A percentile compares a stretch with the other conserved stretches of the same genome.
These are phyloP conservation scores for Trypanosoma congolense DNA, from an alignment of 208 protist species.

Conservation along the genomic window DNA sequence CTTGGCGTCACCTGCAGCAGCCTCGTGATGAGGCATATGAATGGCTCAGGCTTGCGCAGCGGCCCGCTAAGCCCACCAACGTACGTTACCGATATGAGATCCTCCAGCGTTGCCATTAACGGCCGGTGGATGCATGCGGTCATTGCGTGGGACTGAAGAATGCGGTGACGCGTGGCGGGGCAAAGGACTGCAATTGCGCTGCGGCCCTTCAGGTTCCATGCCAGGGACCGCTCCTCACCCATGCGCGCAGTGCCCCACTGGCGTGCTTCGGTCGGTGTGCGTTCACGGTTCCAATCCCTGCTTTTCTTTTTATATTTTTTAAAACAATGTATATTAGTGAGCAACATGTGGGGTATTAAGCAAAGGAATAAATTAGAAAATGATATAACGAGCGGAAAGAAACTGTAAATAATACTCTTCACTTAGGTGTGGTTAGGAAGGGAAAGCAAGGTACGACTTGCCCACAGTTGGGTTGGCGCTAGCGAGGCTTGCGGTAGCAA, in stretches of 20 bases:
- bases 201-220: conserved; percentile 69
- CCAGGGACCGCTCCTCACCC: conserved; percentile 10
- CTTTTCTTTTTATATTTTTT: too few species aligned
- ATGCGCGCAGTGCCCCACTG: not conserved
- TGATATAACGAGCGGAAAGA: too few species aligned
- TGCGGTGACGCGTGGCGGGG: conserved; percentile 44
- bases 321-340: too few species aligned
- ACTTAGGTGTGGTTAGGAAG: too few species aligned
- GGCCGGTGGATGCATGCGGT: conserved; percentile 52
- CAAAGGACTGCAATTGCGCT: conserved; percentile 48
- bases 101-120: conserved; percentile 60
- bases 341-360: too few species aligned
- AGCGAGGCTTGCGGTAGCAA: too few species aligned
- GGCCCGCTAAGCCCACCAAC: conserved; percentile 54
- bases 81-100: conserved; percentile 37
- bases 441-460: too few species aligned
- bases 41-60: conserved; percentile 46
- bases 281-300: too few species aligned
- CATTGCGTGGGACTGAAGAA: conserved; percentile 60
- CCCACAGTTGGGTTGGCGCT: too few species aligned
- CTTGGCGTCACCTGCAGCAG: conserved; percentile 66
- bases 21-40: conserved; percentile 59
- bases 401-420: too few species aligned
- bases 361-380: too few species aligned
- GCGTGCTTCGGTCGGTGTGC: not conserved